phyloP scores from a whole-genome alignment of 371 early-diverging fungal species.

The Rhizopus arrhizus region DNA sequence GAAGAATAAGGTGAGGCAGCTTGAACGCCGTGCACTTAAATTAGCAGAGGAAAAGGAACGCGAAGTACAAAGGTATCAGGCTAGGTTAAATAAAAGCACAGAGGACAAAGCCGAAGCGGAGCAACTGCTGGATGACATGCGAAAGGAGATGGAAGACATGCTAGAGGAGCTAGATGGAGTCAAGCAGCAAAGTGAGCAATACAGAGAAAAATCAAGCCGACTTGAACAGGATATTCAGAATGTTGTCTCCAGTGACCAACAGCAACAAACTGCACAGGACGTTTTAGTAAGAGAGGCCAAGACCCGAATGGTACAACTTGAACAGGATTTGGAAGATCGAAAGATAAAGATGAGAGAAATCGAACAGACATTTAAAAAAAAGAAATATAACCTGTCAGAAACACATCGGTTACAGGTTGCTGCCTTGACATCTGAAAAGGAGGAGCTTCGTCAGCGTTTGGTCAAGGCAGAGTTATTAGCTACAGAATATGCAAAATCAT shows the following conservation, averaged over 20 bases:
- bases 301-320: constrained; percentile 2
- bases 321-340: constrained; percentile 3
- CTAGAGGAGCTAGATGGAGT: constrained; percentile 16
- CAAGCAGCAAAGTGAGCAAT: constrained; percentile 5
- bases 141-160: constrained; percentile 24
- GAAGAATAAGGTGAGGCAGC: neutral
- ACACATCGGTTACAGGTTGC: constrained; percentile 7
- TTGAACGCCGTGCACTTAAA: neutral
- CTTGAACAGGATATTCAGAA: constrained; percentile 12
- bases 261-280: neutral
- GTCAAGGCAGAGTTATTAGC: constrained; percentile 8
- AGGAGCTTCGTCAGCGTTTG: constrained; percentile 4
- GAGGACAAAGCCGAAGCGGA: constrained; percentile 21
- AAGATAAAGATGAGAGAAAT: neutral
- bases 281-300: constrained; percentile 10
- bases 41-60: neutral
- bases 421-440: constrained; percentile 1
- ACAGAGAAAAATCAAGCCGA: constrained; percentile 4
- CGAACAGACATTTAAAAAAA: neutral
- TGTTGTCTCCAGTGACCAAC: neutral
- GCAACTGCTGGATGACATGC: constrained; percentile 18
- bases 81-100: neutral
- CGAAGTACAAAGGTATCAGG: neutral
- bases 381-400: neutral
- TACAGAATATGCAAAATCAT: neutral